phyloP scores from a whole-genome alignment of 2,329 filamentous ascomycete genomes.

The Ceratocystis colombiana region DNA sequence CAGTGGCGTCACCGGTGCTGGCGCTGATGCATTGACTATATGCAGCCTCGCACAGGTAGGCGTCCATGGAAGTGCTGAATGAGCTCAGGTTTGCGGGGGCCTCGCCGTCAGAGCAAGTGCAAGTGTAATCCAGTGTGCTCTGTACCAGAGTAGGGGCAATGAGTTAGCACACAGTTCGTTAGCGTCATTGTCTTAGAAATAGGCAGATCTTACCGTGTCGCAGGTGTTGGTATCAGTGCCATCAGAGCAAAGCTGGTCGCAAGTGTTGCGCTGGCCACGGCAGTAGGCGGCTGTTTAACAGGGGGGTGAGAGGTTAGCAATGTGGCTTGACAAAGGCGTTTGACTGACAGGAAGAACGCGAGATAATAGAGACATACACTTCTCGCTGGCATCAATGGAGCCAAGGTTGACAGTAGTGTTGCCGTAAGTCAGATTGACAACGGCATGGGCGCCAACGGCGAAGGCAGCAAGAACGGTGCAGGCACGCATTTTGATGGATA shows the following conservation, averaged over 20 bases:
- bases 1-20: slow-evolving; percentile 36
- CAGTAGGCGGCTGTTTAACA: slow-evolving; percentile 41
- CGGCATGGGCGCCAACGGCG: slow-evolving; percentile 23
- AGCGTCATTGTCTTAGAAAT: not conserved
- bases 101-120: slow-evolving; percentile 41
- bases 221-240: slow-evolving; percentile 38
- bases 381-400: slow-evolving; percentile 18
- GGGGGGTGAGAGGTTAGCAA: slow-evolving; percentile 20
- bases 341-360: too few species aligned
- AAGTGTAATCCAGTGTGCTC: slow-evolving; percentile 39
- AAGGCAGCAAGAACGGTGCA: slow-evolving; percentile 21
- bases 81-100: slow-evolving; percentile 43
- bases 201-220: slow-evolving; percentile 35
- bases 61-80: slow-evolving; percentile 44
- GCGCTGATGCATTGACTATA: slow-evolving; percentile 40
- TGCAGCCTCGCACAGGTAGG: slow-evolving; percentile 43
- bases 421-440: slow-evolving; percentile 19
- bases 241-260: slow-evolving; percentile 39
- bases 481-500: slow-evolving; percentile 23
- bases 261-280: slow-evolving; percentile 42
- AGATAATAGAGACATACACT: slow-evolving; percentile 18
- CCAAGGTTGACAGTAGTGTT: slow-evolving; percentile 25
- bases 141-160: slow-evolving; percentile 27
- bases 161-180: not conserved
- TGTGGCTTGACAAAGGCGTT: not conserved